Evolutionary conservation across 2,329 filamentous ascomycete genomes (phyloP).

Genomic region (Ramularia endophylla): DNA sequence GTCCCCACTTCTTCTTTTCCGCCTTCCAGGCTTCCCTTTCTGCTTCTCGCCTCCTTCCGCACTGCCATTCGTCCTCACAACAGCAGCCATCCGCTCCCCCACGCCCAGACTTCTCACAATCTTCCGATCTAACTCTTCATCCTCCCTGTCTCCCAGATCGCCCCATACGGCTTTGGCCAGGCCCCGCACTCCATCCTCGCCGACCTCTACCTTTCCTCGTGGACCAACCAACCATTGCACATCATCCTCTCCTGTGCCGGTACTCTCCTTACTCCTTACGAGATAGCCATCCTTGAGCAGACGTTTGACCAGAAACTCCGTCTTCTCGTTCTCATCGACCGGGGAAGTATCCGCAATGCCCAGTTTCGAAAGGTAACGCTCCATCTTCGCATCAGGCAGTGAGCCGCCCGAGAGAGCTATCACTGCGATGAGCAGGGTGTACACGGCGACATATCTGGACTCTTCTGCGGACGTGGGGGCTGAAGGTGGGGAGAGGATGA

Average conservation of each 20-base stretch:
- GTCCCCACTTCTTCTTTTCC: too few relatives aligned
- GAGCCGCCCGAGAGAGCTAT: slow-evolving; percentile 67
- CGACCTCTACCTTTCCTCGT: slow-evolving; percentile 78
- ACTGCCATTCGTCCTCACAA: too few relatives aligned
- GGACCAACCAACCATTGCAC: slow-evolving; percentile 81
- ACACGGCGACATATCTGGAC: slow-evolving; percentile 74
- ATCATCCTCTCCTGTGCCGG: slow-evolving; percentile 62
- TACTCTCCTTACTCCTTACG: slow-evolving; percentile 62
- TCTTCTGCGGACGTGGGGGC: slow-evolving; percentile 63
- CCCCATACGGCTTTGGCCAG: slow-evolving; percentile 57
- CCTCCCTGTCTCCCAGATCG: slow-evolving; percentile 22
- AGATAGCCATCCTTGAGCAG: slow-evolving; percentile 83
- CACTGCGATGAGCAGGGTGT: slow-evolving; percentile 70
- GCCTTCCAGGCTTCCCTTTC: too few relatives aligned
- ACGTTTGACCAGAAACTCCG: slow-evolving; percentile 65
- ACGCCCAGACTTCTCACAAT: slow-evolving; percentile 30
- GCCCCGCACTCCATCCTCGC: slow-evolving; percentile 65
- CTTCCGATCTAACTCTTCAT: slow-evolving; percentile 29
- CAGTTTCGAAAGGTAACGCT: slow-evolving; percentile 65
- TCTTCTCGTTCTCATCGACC: slow-evolving; percentile 50
- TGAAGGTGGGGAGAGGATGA: slow-evolving; percentile 62
- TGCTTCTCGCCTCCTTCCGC: too few relatives aligned
- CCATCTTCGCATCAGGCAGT: slow-evolving; percentile 71
- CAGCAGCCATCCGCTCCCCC: slow-evolving; percentile 9
- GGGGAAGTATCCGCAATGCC: slow-evolving; percentile 72